phyloP scores from a whole-genome alignment of 805 yeast species.

The Maudiozyma serrabonitensis region DNA sequence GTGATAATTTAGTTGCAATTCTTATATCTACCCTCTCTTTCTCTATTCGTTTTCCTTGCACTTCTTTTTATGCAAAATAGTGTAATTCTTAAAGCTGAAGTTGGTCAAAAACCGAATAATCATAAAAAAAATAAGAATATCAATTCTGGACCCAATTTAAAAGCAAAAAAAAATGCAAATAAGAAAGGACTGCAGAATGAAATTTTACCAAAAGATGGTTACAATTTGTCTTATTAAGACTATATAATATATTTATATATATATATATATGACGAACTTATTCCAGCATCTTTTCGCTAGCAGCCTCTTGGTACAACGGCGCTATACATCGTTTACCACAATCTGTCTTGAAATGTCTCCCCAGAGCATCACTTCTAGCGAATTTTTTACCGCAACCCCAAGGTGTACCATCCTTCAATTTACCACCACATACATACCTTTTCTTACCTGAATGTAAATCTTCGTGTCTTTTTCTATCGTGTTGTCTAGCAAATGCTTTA shows the following conservation, averaged over 20 bases:
- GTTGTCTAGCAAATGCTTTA: conserved; percentile 73
- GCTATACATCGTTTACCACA: conserved; percentile 65
- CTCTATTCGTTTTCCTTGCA: background rate
- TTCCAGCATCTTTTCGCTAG: conserved; percentile 16
- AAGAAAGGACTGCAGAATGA: background rate
- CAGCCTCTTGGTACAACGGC: conserved; percentile 55
- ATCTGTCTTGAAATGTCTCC: conserved; percentile 72
- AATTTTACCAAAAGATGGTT: background rate
- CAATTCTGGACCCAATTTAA: background rate
- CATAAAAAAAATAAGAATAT: too few relatives aligned
- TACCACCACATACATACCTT: conserved; percentile 62
- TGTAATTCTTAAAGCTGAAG: too few relatives aligned
- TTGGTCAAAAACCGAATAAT: too few relatives aligned
- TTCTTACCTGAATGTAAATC: conserved; percentile 70
- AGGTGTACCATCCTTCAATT: conserved; percentile 41
- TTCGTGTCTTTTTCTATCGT: conserved; percentile 69
- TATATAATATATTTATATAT: too few relatives aligned
- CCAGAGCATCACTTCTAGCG: conserved; percentile 71
- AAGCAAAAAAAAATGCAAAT: background rate
- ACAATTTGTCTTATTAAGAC: background rate
- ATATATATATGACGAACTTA: too few relatives aligned
- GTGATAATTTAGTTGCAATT: too few relatives aligned
- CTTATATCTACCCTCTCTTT: too few relatives aligned
- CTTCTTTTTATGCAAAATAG: background rate
- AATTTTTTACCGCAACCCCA: conserved; percentile 82